phyloP scores from a whole-genome alignment of 164 flowering plant species.

The Nymphaea colorata region DNA sequence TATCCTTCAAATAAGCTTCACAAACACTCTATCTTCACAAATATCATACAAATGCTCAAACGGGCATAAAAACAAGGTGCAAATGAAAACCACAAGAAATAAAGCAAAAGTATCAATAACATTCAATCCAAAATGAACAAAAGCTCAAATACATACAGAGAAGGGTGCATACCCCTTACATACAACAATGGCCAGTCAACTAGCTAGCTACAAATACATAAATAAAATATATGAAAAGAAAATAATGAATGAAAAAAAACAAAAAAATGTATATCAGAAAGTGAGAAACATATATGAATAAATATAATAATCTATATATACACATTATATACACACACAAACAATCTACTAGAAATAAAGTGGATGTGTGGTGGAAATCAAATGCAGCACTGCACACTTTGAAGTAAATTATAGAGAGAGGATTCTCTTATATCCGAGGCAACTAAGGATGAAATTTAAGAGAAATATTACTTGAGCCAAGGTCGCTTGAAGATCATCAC shows the following conservation, averaged over 20 bases:
- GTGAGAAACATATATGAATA: neutral
- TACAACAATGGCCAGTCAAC: too few relatives aligned
- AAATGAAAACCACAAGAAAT: too few relatives aligned
- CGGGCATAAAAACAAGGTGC: too few relatives aligned
- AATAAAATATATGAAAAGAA: neutral
- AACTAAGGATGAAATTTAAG: conserved; percentile 2
- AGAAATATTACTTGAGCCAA: conserved; percentile 46
- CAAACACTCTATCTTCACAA: too few relatives aligned
- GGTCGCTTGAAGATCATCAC: conserved; percentile 83
- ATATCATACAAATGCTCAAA: too few relatives aligned
- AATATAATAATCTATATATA: neutral
- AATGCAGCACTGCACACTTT: neutral
- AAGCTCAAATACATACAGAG: too few relatives aligned
- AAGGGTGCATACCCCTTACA: too few relatives aligned
- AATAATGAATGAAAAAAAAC: neutral
- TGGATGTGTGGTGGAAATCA: neutral
- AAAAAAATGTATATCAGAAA: neutral
- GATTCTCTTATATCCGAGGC: neutral
- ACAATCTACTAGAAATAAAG: too few relatives aligned
- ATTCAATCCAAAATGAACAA: too few relatives aligned
- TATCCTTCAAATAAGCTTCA: too few relatives aligned
- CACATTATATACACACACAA: neutral
- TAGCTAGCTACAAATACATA: neutral
- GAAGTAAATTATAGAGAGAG: too few relatives aligned
- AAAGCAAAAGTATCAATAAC: too few relatives aligned